phyloP scores from a whole-genome alignment of 2,329 filamentous ascomycete genomes.

The Ustilaginoidea virens region DNA sequence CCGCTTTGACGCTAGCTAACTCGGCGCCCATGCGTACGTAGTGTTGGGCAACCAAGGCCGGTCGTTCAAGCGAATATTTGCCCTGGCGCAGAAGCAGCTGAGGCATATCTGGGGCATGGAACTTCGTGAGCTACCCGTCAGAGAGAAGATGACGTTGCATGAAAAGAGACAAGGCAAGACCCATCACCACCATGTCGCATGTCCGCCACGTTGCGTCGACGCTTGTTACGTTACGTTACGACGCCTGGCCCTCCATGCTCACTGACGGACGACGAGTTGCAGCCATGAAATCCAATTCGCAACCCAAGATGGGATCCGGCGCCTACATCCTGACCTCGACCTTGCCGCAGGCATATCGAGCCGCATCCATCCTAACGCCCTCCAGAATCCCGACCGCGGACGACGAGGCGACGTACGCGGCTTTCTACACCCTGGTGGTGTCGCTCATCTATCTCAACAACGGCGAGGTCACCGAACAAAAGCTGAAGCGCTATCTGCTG shows the following conservation, averaged over 20 bases:
- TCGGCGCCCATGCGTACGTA: slow-evolving; percentile 11
- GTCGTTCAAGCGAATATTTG: slow-evolving; percentile 65
- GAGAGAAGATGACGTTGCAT: slow-evolving; percentile 66
- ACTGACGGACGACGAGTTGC: slow-evolving; percentile 1
- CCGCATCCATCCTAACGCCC: slow-evolving; percentile 51
- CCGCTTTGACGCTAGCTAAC: slow-evolving; percentile 4
- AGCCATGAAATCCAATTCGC: slow-evolving; percentile 29
- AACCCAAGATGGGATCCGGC: slow-evolving; percentile 44
- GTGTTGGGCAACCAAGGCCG: slow-evolving; percentile 58
- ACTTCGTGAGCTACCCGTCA: slow-evolving; percentile 65
- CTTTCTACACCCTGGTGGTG: slow-evolving; percentile 66
- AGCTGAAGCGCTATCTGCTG: slow-evolving; percentile 59
- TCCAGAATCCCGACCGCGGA: slow-evolving; percentile 47
- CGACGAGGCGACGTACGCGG: slow-evolving; percentile 66
- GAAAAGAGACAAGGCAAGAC: slow-evolving; percentile 61
- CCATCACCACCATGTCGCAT: too few relatives aligned
- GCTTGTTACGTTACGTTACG: too few relatives aligned
- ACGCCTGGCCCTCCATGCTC: too few relatives aligned
- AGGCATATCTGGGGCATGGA: slow-evolving; percentile 76
- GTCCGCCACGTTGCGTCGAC: too few relatives aligned
- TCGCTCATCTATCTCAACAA: slow-evolving; percentile 61
- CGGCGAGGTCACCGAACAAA: slow-evolving; percentile 60
- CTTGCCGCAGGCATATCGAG: slow-evolving; percentile 52
- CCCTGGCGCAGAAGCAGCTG: slow-evolving; percentile 58
- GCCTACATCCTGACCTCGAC: slow-evolving; percentile 65